A percentile compares a stretch with the other conserved stretches of the same genome.
These are phyloP conservation scores for Colletotrichum nymphaeae DNA, from an alignment of 2,329 filamentous ascomycete genomes.

Conservation along the genomic window DNA sequence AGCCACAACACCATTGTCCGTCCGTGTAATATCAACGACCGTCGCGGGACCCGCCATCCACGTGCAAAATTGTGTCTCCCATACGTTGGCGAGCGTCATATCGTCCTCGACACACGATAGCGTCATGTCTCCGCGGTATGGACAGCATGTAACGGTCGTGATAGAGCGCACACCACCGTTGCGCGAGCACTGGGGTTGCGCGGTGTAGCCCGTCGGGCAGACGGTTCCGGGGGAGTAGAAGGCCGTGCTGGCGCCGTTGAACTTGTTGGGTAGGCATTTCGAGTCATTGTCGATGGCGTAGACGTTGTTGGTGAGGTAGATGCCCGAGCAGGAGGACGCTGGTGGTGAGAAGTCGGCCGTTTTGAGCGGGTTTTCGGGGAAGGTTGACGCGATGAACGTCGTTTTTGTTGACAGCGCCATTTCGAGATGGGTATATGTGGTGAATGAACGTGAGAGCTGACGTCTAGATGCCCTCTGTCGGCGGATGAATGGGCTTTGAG, in stretches of 20 bases:
- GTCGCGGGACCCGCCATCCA: constrained; percentile 38
- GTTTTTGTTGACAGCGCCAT: constrained; percentile 24
- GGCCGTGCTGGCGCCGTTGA: constrained; percentile 31
- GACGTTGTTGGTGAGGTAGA: constrained; percentile 35
- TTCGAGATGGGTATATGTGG: background rate
- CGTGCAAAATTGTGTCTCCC: constrained; percentile 40
- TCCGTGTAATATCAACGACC: constrained; percentile 34
- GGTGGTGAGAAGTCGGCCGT: constrained; percentile 38
- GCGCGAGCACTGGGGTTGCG: constrained; percentile 43
- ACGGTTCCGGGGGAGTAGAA: constrained; percentile 35
- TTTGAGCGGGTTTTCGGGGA: constrained; percentile 38
- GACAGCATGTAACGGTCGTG: constrained; percentile 43
- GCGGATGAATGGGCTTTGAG: background rate
- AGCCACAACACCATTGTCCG: constrained; percentile 23
- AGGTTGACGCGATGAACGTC: constrained; percentile 30
- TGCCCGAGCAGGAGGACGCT: constrained; percentile 30
- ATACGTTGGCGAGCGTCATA: constrained; percentile 29
- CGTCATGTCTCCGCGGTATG: constrained; percentile 35
- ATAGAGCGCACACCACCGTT: constrained; percentile 38
- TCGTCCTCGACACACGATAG: constrained; percentile 39
- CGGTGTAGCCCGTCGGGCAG: constrained; percentile 35
- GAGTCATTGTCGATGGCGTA: constrained; percentile 37
- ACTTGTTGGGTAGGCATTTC: constrained; percentile 38
- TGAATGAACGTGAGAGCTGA: background rate
- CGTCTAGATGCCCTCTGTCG: too few relatives aligned